These are phyloP conservation scores for Lichtheimia corymbifera DNA, from an alignment of 371 early-diverging fungal species.

Conservation along the genomic window DNA sequence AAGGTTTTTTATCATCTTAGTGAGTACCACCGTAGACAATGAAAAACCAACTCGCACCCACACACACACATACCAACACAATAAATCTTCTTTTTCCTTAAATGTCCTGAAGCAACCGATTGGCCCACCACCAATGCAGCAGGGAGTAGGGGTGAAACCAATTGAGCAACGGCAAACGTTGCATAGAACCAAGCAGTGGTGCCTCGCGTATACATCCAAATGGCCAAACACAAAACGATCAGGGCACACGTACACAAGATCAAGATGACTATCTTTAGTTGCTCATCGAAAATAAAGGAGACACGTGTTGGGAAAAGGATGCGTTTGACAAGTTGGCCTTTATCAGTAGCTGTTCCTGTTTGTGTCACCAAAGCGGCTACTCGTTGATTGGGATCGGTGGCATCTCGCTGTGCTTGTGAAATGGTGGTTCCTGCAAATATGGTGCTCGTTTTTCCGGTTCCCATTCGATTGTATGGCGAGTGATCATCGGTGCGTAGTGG, in stretches of 20 bases:
- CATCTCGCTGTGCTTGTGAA: constrained; percentile 38
- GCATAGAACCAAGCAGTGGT: constrained; percentile 65
- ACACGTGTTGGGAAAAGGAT: constrained; percentile 70
- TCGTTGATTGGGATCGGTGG: constrained; percentile 20
- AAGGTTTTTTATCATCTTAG: not conserved
- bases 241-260: constrained; percentile 60
- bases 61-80: constrained; percentile 49
- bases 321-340: constrained; percentile 75
- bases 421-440: constrained; percentile 54
- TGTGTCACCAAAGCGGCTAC: constrained; percentile 63
- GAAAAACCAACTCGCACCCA: not conserved
- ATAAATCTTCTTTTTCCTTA: constrained; percentile 61
- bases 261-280: constrained; percentile 66
- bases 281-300: constrained; percentile 68
- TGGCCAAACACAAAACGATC: constrained; percentile 46
- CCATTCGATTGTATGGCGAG: constrained; percentile 33
- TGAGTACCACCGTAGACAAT: not conserved
- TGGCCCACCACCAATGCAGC: constrained; percentile 71
- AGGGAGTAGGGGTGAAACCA: constrained; percentile 70
- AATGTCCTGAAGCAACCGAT: constrained; percentile 72
- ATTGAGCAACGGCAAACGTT: constrained; percentile 71
- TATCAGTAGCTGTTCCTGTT: constrained; percentile 74
- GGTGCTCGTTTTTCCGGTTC: constrained; percentile 55
- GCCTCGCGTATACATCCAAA: constrained; percentile 52
- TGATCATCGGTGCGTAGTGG: constrained; percentile 40